These are phyloP conservation scores for Pestalotiopsis sp. DNA, from an alignment of 2,329 filamentous ascomycete species.

Conservation along the genomic window DNA sequence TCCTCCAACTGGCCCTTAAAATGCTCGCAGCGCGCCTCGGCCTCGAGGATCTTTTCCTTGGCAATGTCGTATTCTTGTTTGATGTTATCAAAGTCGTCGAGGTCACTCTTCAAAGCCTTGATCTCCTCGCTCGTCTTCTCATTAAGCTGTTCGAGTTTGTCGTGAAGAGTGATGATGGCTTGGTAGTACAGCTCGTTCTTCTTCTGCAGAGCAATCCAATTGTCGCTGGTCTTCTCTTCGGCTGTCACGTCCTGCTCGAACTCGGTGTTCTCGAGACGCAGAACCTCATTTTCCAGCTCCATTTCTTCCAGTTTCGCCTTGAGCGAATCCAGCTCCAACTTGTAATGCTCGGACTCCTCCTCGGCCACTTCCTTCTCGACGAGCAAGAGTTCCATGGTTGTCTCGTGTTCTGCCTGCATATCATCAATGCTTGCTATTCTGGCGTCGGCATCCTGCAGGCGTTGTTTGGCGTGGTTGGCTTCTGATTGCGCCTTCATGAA, in stretches of 20 bases:
- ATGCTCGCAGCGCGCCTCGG: constrained; percentile 79
- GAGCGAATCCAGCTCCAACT: constrained; percentile 77
- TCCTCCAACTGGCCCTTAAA: constrained; percentile 90
- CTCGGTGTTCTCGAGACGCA: constrained; percentile 85
- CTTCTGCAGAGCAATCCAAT: constrained; percentile 89
- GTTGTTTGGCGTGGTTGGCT: constrained; percentile 72
- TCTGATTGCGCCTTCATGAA: constrained; percentile 85
- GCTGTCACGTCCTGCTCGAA: constrained; percentile 82
- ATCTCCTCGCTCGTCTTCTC: constrained; percentile 77
- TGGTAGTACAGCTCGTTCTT: constrained; percentile 87
- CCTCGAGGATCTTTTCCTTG: constrained; percentile 72
- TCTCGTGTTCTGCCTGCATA: constrained; percentile 82
- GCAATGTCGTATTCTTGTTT: constrained; percentile 72
- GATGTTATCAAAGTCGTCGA: constrained; percentile 66
- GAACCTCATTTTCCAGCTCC: constrained; percentile 83
- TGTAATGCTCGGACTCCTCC: constrained; percentile 82
- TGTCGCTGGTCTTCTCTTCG: constrained; percentile 83
- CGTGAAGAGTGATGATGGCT: constrained; percentile 80
- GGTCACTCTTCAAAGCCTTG: constrained; percentile 71
- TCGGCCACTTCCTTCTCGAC: constrained; percentile 96
- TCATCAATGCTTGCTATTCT: constrained; percentile 71
- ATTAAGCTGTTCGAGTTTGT: constrained; percentile 86
- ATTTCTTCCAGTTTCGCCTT: constrained; percentile 81
- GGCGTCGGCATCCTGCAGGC: constrained; percentile 75
- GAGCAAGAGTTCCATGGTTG: constrained; percentile 81